Evolutionary conservation across 73 alveolate genomes (phyloP), one percentile per base, ranked within the genome.

Genomic region (Paramecium caudatum): DNA sequence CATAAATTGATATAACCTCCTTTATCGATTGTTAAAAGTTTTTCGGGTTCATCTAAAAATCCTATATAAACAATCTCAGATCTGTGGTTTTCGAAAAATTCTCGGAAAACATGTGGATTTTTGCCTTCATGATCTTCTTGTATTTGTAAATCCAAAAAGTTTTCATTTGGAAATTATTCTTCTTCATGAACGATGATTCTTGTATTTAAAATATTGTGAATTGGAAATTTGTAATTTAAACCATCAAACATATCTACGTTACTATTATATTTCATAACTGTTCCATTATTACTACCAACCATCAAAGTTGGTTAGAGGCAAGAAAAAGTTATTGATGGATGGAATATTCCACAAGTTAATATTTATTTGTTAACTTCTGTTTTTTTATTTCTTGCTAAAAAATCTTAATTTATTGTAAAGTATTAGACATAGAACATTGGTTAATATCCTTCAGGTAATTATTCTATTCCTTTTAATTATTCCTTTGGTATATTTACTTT

Each of bases 201-300:
- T 9, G 88, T 41, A 45, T 74, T 74, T 21, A 74, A 74, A 6
- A 74, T 45, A 8, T 43, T 45, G 21, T 74, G 88, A 21, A 74
- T 74, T 1, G 88, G 69, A 17, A 74, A 74, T 45, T 74, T 74
- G 45, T 74, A 74, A 45, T 74, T 37, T 74, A 39, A 21, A 4
- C 88, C 88, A 74, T 74, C 55, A 37, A 41, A 74, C 47, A 74
- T 19, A 23, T 74, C 68, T 17, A 74, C 68, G 43, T 74, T 74
- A 74, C 88, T 74, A 74, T 74, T 74, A 45, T 39, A 74, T 74
- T 74, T 74, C 88, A 74, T 74, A 3, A 74, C 19, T 17, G 65
- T 36, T 39, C 88, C 88, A 41, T 74, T 41, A n/a, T 39, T 45
- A 37, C 55, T 39, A 39, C 88, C 88, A 5, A 74, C 43, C 23